These are phyloP conservation scores for Rhodofomes roseus DNA, from an alignment of 1,284 basidiomycete species.

Conservation along the genomic window DNA sequence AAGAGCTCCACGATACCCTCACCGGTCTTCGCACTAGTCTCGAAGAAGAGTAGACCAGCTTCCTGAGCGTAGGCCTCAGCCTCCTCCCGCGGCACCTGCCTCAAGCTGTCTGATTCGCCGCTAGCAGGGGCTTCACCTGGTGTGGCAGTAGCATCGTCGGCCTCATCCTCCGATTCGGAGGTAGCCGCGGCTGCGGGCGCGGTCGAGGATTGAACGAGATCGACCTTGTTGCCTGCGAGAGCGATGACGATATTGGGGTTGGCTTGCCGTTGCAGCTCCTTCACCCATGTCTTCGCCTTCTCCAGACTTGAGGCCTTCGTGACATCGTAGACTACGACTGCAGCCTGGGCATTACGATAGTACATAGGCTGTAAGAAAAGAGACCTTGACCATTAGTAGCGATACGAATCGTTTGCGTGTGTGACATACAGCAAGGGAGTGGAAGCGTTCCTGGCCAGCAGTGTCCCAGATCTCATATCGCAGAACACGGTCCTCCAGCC, in stretches of 20 bases:
- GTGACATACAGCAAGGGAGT: constrained; percentile 76
- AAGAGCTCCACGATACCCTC: constrained; percentile 97
- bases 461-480: constrained; percentile 98
- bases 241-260: constrained; percentile 99
- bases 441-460: constrained; percentile 93
- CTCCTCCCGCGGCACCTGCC: constrained; percentile 91
- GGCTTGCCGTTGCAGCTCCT: constrained; percentile 97
- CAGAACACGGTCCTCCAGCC: constrained; percentile 86
- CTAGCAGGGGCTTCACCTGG: constrained; percentile 58
- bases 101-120: constrained; percentile 62
- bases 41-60: constrained; percentile 91
- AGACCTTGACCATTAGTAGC: background rate
- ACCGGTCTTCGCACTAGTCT: constrained; percentile 98
- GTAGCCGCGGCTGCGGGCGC: constrained; percentile 46
- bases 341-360: constrained; percentile 97
- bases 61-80: constrained; percentile 96
- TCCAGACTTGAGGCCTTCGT: constrained; percentile 93
- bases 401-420: background rate
- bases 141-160: constrained; percentile 84
- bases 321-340: constrained; percentile 97
- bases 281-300: constrained; percentile 99
- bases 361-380: constrained; percentile 78
- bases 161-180: constrained; percentile 73
- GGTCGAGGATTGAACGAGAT: constrained; percentile 76
- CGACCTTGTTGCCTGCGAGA: constrained; percentile 93